Conservation (phyloP, 1,284 basidiomycete species). For the Rhodotorula sp. region DNA sequence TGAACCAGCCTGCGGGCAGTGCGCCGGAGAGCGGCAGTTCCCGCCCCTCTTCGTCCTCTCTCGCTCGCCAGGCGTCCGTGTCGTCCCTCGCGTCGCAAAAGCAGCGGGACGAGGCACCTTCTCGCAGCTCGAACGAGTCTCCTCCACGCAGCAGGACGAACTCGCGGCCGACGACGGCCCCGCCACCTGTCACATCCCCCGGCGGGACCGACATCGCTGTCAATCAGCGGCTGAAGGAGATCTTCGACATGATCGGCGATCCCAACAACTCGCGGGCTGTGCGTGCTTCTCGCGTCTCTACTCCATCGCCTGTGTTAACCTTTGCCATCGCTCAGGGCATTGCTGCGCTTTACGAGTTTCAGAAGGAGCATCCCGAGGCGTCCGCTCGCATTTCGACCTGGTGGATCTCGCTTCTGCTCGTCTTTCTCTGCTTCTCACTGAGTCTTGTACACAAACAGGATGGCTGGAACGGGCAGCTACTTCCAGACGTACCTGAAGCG, state of each 20-base stretch:
- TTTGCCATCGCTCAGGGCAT: slow-evolving; percentile 61
- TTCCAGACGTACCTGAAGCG: slow-evolving; percentile 55
- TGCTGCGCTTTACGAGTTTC: slow-evolving; percentile 90
- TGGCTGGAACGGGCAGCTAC: slow-evolving; percentile 54
- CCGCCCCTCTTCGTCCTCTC: slow-evolving; percentile 4
- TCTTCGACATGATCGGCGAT: slow-evolving; percentile 83
- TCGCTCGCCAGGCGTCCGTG: slow-evolving; percentile 15
- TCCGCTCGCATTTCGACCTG: slow-evolving; percentile 66
- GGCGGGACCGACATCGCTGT: slow-evolving; percentile 40
- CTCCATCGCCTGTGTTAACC: slow-evolving; percentile 54
- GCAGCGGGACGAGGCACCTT: slow-evolving; percentile 1
- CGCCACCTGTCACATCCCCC: slow-evolving; percentile 9
- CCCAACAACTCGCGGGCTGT: slow-evolving; percentile 70
- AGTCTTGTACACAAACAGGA: slow-evolving; percentile 33
- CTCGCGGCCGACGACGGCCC: neutral
- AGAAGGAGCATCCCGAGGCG: slow-evolving; percentile 89
- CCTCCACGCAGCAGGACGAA: neutral
- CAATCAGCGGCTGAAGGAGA: slow-evolving; percentile 65
- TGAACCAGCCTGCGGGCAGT: slow-evolving; percentile 13
- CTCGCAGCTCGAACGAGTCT: neutral
- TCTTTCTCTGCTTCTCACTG: neutral
- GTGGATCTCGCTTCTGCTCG: slow-evolving; percentile 1
- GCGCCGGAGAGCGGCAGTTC: neutral
- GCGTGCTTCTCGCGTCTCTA: neutral
- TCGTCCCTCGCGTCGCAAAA: slow-evolving; percentile 17